Evolutionary conservation across 495 filamentous ascomycete genomes (phyloP), one percentile per base, ranked within the genome.

Genomic region (Xylaria longipes): DNA sequence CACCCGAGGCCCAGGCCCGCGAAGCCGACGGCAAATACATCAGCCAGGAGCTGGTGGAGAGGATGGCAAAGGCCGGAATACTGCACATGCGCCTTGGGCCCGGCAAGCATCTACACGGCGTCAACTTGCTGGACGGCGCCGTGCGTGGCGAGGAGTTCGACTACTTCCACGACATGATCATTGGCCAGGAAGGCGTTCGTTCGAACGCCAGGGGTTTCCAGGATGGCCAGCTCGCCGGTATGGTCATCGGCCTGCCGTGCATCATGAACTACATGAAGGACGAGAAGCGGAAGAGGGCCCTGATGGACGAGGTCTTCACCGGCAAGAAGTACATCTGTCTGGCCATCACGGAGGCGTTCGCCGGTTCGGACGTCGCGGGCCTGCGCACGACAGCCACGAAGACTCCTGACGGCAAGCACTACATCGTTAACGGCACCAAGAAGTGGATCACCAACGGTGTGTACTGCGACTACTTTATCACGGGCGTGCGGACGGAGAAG

Each of bases 381-480:
- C 85, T 97, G 17, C 87, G 92, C 68, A 95, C 93, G 4, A 95
- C 93, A 1, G 93, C 93, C 12, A 87, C 84, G 71, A 93, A 94
- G 85, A 95, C 92, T 17, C 83, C 91, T 12, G 93, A 95, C 80
- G 93, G 93, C 63, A 93, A 92, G 78, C 86, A 93, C 81, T 97
- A 94, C 79, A 91, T 95, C 71, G 88, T 97, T 72, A 94, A 94
- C 80, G 93, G 93, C 71, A 95, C 92, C 74, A 97, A 95, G 86
- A 95, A 95, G 82, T 97, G 93, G 93, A 95, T 95, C 82, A 97
- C 94, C 48, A 97, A 97, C 84, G 94, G 93, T 70, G 90, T 90
- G 82, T 95, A 89, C 80, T 85, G 84, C 73, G 93, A 95, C 79
- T 95, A 94, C 82, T 97, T 97, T 77, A 92, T 95, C 62, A 90